Percentiles rank a stretch among this genome's conserved stretches.
These are phyloP conservation scores for Suillus subaureus DNA, from an alignment of 768 basidiomycete species.

Conservation along the genomic window DNA sequence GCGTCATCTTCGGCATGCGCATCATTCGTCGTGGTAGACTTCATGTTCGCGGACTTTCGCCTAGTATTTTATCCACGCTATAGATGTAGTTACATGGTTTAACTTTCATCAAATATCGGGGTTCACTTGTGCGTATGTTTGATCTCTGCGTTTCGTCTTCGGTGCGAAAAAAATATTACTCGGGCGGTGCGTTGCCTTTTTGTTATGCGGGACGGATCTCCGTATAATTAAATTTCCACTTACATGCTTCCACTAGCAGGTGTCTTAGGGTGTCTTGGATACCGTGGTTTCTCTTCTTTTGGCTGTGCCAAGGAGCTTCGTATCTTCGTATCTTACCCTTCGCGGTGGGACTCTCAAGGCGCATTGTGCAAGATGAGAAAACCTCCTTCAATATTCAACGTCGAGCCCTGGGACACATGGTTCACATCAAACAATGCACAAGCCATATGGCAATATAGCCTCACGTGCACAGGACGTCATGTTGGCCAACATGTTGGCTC, in stretches of 20 bases:
- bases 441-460: background rate
- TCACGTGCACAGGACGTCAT: background rate
- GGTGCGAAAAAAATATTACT: background rate
- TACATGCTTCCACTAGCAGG: constrained; percentile 2
- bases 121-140: constrained; percentile 4
- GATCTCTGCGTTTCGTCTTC: background rate
- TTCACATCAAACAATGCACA: background rate
- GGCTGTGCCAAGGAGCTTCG: constrained; percentile 1
- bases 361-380: background rate
- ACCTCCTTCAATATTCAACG: background rate
- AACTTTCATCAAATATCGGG: constrained; percentile 16
- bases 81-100: constrained; percentile 25
- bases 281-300: background rate
- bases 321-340: background rate
- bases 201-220: constrained; percentile 7
- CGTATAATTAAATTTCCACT: constrained; percentile 5
- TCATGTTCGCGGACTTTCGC: constrained; percentile 7
- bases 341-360: background rate
- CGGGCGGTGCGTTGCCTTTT: constrained; percentile 4
- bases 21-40: constrained; percentile 8
- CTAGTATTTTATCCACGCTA: constrained; percentile 24
- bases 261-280: constrained; percentile 1
- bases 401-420: background rate
- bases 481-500: background rate
- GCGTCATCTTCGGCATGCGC: constrained; percentile 6